phyloP scores from a whole-genome alignment of 805 yeast genomes.

The Dipodascus geniculatus region DNA sequence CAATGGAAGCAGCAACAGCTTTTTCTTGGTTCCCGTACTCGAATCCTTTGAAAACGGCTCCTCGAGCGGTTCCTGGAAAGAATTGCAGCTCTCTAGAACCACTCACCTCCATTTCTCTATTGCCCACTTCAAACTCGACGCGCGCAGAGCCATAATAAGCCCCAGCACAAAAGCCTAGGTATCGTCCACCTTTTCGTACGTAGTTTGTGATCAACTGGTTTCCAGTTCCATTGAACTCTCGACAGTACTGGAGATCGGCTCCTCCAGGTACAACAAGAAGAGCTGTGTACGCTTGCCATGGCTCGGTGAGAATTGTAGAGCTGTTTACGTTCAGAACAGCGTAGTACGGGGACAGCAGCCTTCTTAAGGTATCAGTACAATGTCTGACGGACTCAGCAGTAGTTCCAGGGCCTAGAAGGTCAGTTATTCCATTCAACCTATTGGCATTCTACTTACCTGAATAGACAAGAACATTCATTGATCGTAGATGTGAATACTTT shows the following conservation, averaged over 20 bases:
- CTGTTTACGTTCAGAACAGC: conserved; percentile 70
- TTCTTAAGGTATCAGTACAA: conserved; percentile 62
- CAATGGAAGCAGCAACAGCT: conserved; percentile 45
- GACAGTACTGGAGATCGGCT: conserved; percentile 82
- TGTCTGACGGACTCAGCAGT: conserved; percentile 81
- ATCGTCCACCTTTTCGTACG: conserved; percentile 70
- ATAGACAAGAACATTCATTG: conserved; percentile 67
- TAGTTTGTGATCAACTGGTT: conserved; percentile 48
- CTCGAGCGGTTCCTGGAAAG: conserved; percentile 75
- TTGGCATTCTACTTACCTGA: conserved; percentile 35
- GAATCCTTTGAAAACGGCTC: conserved; percentile 75
- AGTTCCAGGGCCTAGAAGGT: conserved; percentile 70
- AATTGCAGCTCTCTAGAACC: conserved; percentile 77
- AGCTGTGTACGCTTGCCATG: conserved; percentile 78
- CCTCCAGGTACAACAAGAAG: conserved; percentile 91
- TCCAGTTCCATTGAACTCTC: conserved; percentile 57
- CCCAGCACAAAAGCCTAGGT: conserved; percentile 90
- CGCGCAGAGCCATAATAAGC: conserved; percentile 70
- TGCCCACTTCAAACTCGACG: conserved; percentile 77
- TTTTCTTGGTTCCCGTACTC: conserved; percentile 52
- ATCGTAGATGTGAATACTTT: too few species aligned
- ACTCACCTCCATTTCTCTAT: conserved; percentile 59
- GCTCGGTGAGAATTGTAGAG: conserved; percentile 55
- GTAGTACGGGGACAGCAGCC: conserved; percentile 72
- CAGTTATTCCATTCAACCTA: too few species aligned